phyloP scores from a whole-genome alignment of 2,329 filamentous ascomycete genomes.

The Alternaria incomplexa region DNA sequence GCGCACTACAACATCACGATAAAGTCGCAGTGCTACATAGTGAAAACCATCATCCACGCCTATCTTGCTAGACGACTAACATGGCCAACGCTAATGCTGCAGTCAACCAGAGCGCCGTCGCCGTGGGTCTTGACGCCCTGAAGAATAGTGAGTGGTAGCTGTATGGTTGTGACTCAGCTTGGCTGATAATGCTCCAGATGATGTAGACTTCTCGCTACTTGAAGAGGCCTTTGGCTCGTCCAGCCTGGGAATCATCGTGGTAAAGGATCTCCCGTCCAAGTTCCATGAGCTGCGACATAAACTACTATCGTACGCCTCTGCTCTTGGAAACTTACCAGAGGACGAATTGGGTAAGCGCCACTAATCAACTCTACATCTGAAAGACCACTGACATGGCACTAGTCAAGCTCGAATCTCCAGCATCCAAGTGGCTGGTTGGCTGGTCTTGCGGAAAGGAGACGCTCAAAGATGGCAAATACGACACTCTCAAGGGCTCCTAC shows the following conservation, averaged over 20 bases:
- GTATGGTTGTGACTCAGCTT: background rate
- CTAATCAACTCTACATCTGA: background rate
- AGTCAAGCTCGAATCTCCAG: conserved; percentile 56
- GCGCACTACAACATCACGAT: conserved; percentile 15
- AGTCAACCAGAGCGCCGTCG: conserved; percentile 36
- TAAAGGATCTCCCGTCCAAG: conserved; percentile 77
- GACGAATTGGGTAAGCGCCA: conserved; percentile 68
- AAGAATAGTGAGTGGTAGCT: conserved; percentile 49
- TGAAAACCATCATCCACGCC: background rate
- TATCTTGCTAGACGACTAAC: background rate
- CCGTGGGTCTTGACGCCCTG: conserved; percentile 50
- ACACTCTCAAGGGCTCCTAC: conserved; percentile 82
- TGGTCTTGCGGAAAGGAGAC: conserved; percentile 86
- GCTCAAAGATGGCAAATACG: conserved; percentile 76
- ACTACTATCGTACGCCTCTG: conserved; percentile 85
- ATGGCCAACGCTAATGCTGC: conserved; percentile 30
- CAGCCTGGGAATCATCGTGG: conserved; percentile 91
- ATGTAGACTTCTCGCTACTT: conserved; percentile 70
- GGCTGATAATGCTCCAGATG: conserved; percentile 54
- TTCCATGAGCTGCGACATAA: conserved; percentile 75
- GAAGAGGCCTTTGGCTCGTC: conserved; percentile 86
- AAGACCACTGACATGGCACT: background rate
- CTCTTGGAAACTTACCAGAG: conserved; percentile 79
- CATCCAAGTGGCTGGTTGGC: conserved; percentile 67
- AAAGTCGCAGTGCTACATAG: conserved; percentile 17